phyloP scores from a whole-genome alignment of 768 basidiomycete species.

The Leccinum sublutescens region DNA sequence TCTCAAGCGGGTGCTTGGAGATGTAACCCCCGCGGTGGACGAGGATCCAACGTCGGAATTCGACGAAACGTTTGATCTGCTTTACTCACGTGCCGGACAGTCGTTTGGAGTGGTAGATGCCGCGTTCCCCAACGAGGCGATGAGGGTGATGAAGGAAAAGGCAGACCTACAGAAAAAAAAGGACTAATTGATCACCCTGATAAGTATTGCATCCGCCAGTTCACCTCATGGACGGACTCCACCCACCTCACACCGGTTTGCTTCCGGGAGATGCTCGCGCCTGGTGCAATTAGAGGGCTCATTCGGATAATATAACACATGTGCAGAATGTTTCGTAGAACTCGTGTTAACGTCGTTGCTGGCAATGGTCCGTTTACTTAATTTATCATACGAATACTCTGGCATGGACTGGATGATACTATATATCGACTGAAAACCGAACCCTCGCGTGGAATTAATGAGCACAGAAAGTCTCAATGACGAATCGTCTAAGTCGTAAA shows the following conservation, averaged over 20 bases:
- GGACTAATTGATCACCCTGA: not conserved
- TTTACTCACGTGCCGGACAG: conserved; percentile 24
- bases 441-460: not conserved
- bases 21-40: conserved; percentile 1
- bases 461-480: not conserved
- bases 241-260: not conserved
- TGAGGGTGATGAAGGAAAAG: conserved; percentile 15
- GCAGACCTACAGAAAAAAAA: not conserved
- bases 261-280: not conserved
- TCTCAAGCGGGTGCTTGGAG: conserved; percentile 17
- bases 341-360: not conserved
- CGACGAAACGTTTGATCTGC: conserved; percentile 23
- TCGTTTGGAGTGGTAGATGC: conserved; percentile 21
- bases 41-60: conserved; percentile 19
- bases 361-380: conserved; percentile 3
- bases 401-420: conserved; percentile 4
- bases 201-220: not conserved
- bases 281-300: not conserved
- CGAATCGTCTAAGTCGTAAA: conserved; percentile 15
- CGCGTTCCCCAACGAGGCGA: conserved; percentile 22
- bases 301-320: not conserved
- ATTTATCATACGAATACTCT: conserved; percentile 6
- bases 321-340: not conserved
- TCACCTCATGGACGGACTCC: not conserved
- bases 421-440: conserved; percentile 3